Base-by-base conservation (phyloP, 1,139 yeast species). In the Yamadazyma diospyri region DNA sequence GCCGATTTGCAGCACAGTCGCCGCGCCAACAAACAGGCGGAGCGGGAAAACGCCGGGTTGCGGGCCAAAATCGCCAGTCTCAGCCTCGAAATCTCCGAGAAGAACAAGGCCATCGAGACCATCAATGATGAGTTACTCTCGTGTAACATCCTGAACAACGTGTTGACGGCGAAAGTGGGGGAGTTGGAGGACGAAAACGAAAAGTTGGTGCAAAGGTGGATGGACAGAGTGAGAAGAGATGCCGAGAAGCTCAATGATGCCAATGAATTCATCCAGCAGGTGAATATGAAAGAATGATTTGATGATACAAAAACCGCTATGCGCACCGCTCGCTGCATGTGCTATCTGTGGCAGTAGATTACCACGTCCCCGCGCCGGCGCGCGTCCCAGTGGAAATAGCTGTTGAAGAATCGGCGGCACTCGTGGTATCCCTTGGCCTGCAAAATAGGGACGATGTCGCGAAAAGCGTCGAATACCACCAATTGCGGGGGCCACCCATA, bases 371-470 rank as follows among this genome's bases (percentile, higher is more conserved):
- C 98, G 2, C 53, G 48, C 40, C 98, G 67, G 39, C 97, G 68
- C 29, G 61, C 50, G 53, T 94, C 98, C 84, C 97, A 95, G 56
- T 89, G 97, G 52, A 79, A 76, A 37, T 76, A 73, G 26, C 88
- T 75, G 47, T 92, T 92, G 66, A 86, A 89, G 38, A 84, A 69
- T 23, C 89, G 63, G 6, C 57, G 53, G 27, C 69, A 59, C 40
- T 70, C 73, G 2, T 43, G 37, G 50, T 84, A 85, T 2, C 64
- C 57, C 1, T 71, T 55, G 2, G 55, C 62, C 10, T 48, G 37
- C 31, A 79, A 48, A 31, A 61, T 61, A 2, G 55, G 53, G 3
- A 52, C 51, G 56, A 83, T 61, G 21, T 55, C 64, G 29, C 73
- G 74, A 44, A 84, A 52, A 6, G 78, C 78, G 45, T 82, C 82